These are phyloP conservation scores for Cystobasidium pallidum DNA, from an alignment of 1,284 basidiomycete genomes.

Conservation along the genomic window DNA sequence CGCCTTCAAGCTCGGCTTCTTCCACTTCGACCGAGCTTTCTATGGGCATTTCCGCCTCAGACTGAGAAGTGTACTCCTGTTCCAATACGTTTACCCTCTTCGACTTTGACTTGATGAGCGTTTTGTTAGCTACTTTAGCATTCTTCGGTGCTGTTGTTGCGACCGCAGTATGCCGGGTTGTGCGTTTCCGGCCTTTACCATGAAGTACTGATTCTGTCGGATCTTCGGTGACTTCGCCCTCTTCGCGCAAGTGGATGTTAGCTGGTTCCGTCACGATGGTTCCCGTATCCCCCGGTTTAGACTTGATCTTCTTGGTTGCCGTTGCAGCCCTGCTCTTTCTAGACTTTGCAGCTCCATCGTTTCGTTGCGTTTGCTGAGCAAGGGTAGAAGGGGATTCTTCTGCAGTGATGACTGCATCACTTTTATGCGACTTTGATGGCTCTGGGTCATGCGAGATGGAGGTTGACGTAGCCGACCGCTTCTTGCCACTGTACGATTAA, in stretches of 20 bases:
- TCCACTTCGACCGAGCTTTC: background rate
- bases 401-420: background rate
- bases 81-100: background rate
- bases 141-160: background rate
- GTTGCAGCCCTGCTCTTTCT: constrained; percentile 17
- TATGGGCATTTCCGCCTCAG: background rate
- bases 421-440: background rate
- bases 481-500: background rate
- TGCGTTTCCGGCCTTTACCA: background rate
- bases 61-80: background rate
- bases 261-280: background rate
- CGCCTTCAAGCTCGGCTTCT: background rate
- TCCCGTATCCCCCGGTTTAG: background rate
- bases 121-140: background rate
- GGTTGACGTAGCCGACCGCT: constrained; percentile 13
- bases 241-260: background rate
- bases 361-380: background rate
- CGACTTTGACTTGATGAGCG: background rate
- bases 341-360: background rate
- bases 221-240: background rate
- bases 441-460: background rate
- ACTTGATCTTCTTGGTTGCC: background rate
- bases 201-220: background rate
- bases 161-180: background rate
- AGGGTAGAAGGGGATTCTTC: background rate